Evolutionary conservation across 345 rosid genomes (phyloP), one percentile per base, ranked within the genome.

Genomic region (Salix koriyanagi): DNA sequence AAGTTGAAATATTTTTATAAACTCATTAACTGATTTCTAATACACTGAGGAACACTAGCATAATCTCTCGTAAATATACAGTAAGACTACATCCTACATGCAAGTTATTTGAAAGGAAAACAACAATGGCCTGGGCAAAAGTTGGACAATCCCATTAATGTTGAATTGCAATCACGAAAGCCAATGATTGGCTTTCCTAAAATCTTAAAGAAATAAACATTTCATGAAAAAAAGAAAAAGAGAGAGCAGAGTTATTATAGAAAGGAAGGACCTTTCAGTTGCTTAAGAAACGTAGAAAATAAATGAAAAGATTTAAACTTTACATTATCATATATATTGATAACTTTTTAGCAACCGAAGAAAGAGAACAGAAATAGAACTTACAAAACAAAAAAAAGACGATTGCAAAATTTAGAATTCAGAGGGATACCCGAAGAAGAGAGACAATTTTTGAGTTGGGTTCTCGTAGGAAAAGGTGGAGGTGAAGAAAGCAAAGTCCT

Each of bases 401-500:
- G 6, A 36, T 21, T 54, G 60, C 23, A 7, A 54, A 21, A 11
- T 67, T 52, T n/a, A n/a, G 16, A 12, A 37, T 7, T 56, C 7
- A 42, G 44, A 8, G 18, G 18, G 2, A 62, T 81, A 91, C 98
- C 96, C 42, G 90, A 84, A 80, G 89, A 80, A 80, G 67, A 75
- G 44, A 65, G 79, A 64, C 79, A 69, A 75, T n/a, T 85, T 75
- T 85, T 94, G 74, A 82, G 69, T 67, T 80, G 89, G 73, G 85
- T 85, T 87, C 85, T 85, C 6, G 88, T 18, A 30, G 85, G 85
- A 84, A 88, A 87, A 46, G 92, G 78, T 37, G 93, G 89, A 81
- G 96, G 78, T 41, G 96, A 84, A 82, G 90, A 84, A 72, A 94
- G 84, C 72, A 94, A 82, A 76, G 79, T 86, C 81, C 88, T 84